Base-by-base conservation (phyloP, 2,329 filamentous ascomycete genomes). In the Aspergillus brasiliensis region DNA sequence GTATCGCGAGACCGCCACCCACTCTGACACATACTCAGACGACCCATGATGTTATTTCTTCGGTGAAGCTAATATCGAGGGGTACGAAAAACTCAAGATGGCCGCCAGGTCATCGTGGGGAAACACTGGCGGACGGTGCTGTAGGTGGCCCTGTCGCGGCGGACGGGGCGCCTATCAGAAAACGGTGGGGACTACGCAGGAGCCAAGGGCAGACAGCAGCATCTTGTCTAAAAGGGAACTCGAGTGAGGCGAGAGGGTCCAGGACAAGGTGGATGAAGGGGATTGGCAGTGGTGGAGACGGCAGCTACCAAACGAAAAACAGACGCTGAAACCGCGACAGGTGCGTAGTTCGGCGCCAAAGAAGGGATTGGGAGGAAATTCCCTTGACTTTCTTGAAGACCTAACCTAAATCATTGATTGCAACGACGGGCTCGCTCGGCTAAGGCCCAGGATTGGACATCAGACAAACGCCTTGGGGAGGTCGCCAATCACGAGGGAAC, bases 81-180 rank as follows among this genome's bases (percentile, higher is more conserved):
- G 58, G 61, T 54, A 47, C 37, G 48, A 62, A 57, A 57, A 51
- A 54, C 58, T 57, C 51, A 27, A 47, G 51, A 47, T 56, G 52
- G 61, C 57, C 51, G 67, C 65, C 67, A 69, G 62, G 67, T 68
- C 67, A 68, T 65, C 64, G 67, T 64, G 67, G 66, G 64, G 67
- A 61, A 61, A 59, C 60, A 57, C 64, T 58, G 59, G 59, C 46
- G 60, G 60, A 62, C 58, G 58, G 58, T 62, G 54, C 62, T 58
- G 65, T 66, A 64, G 59, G 65, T 65, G 64, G 63, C 63, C 64
- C 60, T 60, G 63, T 51, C 53, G 38, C n/a, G 54, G 51, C 52
- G 59, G 52, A 62, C 57, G 59, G 58, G 55, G 61, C 63, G 61
- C 61, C 57, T 61, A 61, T 65, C 60, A 66, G 58, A 59, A 61